Conservation (phyloP, 1,284 basidiomycete species). For the Pyrrhoderma noxium region DNA sequence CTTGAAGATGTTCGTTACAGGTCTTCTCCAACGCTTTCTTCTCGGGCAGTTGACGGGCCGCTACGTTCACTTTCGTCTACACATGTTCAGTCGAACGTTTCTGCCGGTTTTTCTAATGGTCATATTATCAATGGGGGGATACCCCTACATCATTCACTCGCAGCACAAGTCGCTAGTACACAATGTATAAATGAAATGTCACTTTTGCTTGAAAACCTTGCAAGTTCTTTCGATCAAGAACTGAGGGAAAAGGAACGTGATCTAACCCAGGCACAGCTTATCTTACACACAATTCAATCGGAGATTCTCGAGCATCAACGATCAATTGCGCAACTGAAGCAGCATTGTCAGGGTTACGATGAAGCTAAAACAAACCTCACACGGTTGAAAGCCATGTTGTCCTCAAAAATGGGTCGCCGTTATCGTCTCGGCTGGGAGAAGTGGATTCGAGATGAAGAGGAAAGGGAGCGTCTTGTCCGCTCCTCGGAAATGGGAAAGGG, state of each 20-base stretch:
- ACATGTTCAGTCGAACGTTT: conserved; percentile 34
- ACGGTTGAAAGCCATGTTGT: conserved; percentile 61
- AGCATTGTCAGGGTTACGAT: conserved; percentile 64
- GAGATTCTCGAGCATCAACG: conserved; percentile 89
- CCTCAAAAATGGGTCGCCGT: conserved; percentile 69
- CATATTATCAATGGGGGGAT: conserved; percentile 52
- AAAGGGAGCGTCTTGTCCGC: conserved; percentile 59
- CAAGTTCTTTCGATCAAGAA: conserved; percentile 91
- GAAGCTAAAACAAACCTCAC: conserved; percentile 54
- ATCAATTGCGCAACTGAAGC: conserved; percentile 62
- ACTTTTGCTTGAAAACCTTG: conserved; percentile 82
- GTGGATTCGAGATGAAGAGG: conserved; percentile 84
- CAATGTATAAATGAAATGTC: conserved; percentile 81
- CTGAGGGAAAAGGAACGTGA: conserved; percentile 89
- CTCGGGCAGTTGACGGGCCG: conserved; percentile 55
- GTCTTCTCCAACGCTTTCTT: conserved; percentile 76
- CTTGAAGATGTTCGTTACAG: conserved; percentile 97
- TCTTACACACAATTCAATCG: conserved; percentile 82
- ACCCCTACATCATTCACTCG: conserved; percentile 79
- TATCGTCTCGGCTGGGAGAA: conserved; percentile 86
- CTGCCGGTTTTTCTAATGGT: conserved; percentile 37
- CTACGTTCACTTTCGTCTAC: conserved; percentile 60
- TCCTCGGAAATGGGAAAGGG: conserved; percentile 46
- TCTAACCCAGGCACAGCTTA: conserved; percentile 82
- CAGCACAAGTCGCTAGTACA: conserved; percentile 84